Base-by-base conservation (phyloP, 148 eudicot genomes). In the Chenopodium berlandieri region DNA sequence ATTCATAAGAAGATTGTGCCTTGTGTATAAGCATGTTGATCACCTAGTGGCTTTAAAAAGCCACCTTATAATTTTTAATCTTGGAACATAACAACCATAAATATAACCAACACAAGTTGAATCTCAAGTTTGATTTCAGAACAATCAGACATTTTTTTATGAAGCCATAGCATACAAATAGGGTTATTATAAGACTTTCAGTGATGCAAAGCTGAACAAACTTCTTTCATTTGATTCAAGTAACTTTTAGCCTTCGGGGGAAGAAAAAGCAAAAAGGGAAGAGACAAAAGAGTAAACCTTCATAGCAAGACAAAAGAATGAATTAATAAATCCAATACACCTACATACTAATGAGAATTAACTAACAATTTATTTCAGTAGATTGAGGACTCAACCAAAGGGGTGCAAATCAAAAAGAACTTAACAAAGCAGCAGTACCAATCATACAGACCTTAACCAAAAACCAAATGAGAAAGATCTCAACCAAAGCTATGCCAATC, bases 81-180 rank as follows among this genome's bases (percentile, higher is more conserved):
- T 71, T 32, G 34, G 19, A 16, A 52, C 30, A 19, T 34, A 20
- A 78, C 13, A 7, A 31, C 80, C 34, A 47, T 62, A 62, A 3
- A 30, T 37, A 77, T 62, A 75, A 60, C 68, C 78, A 58, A 56
- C 66, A 62, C 56, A 11, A 58, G 22, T 74, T 25, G 11, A 74
- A 23, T n/a, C 20, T 74, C 25, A 62, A 11, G 50, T n/a, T 9
- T 62, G 40, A 37, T 48, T 76, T 22, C 54, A 1, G 27, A 27
- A 22, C 13, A 76, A 17, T 37, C 37, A 20, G n/a, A 19, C 54
- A 37, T 40, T 20, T 62, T 48, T 37, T 22, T 44, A 63, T 19
- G 56, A 16, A 62, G 70, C 14, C 65, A 37, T n/a, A 19, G 54
- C 48, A 34, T 58, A 62, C 25, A 76, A 75, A 54, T 14, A 52